These are phyloP conservation scores for Lichtheimia hyalospora DNA, from an alignment of 371 early-diverging fungal genomes.

Conservation along the genomic window DNA sequence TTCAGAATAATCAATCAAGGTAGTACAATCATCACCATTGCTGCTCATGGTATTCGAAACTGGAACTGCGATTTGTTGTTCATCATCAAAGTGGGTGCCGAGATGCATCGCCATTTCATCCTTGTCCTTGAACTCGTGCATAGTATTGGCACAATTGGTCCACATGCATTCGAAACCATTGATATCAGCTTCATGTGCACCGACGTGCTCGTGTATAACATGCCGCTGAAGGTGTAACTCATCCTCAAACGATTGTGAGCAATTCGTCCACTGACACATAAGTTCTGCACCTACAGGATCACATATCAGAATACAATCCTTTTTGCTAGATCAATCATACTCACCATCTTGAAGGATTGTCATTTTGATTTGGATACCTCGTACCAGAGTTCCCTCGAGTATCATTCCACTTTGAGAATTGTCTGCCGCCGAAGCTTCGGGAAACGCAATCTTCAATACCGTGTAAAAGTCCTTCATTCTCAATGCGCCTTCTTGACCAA, in stretches of 20 bases:
- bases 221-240: slow-evolving; percentile 49
- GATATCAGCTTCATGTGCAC: slow-evolving; percentile 27
- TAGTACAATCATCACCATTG: not conserved
- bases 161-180: slow-evolving; percentile 28
- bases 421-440: slow-evolving; percentile 14
- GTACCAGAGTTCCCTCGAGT: slow-evolving; percentile 28
- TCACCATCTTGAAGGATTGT: slow-evolving; percentile 38
- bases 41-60: slow-evolving; percentile 5
- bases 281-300: slow-evolving; percentile 14
- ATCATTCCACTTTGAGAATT: slow-evolving; percentile 19
- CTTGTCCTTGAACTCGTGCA: slow-evolving; percentile 37
- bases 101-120: slow-evolving; percentile 40
- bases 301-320: slow-evolving; percentile 9
- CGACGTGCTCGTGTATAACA: slow-evolving; percentile 45
- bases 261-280: slow-evolving; percentile 54
- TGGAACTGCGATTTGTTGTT: slow-evolving; percentile 4
- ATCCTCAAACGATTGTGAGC: slow-evolving; percentile 44
- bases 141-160: slow-evolving; percentile 25
- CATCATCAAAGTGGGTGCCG: slow-evolving; percentile 35
- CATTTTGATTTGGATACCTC: slow-evolving; percentile 33
- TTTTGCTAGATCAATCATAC: slow-evolving; percentile 1
- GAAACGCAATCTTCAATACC: slow-evolving; percentile 45
- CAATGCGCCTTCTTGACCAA: slow-evolving; percentile 45
- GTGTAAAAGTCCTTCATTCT: slow-evolving; percentile 46
- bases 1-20: slow-evolving; percentile 34